Conservation (phyloP, 306 rosid genomes). For the Sicyos baderoa region DNA sequence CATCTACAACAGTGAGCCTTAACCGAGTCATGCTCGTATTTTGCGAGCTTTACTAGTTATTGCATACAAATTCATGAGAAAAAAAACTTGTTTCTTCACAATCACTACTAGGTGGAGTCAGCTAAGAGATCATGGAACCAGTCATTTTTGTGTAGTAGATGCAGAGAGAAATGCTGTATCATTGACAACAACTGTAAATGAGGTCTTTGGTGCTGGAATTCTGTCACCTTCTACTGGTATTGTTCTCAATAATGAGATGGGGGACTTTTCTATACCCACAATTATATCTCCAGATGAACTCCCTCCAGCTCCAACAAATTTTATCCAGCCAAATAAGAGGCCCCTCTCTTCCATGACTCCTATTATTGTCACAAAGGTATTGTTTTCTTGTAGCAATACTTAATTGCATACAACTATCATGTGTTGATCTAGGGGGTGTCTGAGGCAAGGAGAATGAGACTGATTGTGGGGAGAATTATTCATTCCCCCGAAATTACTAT, state of each 20-base stretch:
- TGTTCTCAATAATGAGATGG: slow-evolving; percentile 79
- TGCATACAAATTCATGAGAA: background rate
- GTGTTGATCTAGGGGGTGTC: too few species aligned
- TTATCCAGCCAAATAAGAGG: slow-evolving; percentile 64
- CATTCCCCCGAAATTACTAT: too few species aligned
- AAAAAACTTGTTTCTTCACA: slow-evolving; percentile 16
- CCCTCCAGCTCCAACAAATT: slow-evolving; percentile 88
- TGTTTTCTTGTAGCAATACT: too few species aligned
- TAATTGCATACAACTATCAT: too few species aligned
- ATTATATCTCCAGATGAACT: slow-evolving; percentile 44
- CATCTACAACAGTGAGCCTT: background rate
- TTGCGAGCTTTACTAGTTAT: background rate
- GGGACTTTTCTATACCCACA: slow-evolving; percentile 71
- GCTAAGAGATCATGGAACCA: slow-evolving; percentile 88
- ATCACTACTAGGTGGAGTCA: slow-evolving; percentile 66
- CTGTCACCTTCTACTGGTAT: slow-evolving; percentile 83
- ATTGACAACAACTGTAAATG: slow-evolving; percentile 59
- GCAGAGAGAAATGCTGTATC: slow-evolving; percentile 84
- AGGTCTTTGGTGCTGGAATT: slow-evolving; percentile 57
- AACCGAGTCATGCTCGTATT: background rate
- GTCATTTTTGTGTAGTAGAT: slow-evolving; percentile 86
- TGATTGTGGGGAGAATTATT: too few species aligned
- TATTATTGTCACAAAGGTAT: slow-evolving; percentile 63
- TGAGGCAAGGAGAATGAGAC: too few species aligned
- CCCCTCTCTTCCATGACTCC: slow-evolving; percentile 94